phyloP scores from a whole-genome alignment of 2,329 filamentous ascomycete genomes.

The Fusarium scirpi region DNA sequence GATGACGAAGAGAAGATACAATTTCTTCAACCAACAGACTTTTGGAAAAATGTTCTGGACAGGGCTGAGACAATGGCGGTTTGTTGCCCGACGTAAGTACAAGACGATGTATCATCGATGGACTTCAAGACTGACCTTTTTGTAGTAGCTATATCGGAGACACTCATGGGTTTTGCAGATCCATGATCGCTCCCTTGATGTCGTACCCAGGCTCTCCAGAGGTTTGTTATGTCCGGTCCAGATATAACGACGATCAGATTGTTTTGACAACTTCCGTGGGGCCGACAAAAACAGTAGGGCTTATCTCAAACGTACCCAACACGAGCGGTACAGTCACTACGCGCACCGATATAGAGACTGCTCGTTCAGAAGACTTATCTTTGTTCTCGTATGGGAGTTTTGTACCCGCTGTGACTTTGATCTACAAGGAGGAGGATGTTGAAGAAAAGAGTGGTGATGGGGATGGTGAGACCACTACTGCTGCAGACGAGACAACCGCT shows the following conservation, averaged over 20 bases:
- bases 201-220: no score
- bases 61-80: not conserved
- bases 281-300: no score
- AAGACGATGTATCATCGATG: rapidly evolving
- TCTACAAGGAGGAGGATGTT: not conserved
- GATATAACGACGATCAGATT: not conserved
- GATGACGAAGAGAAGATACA: no score
- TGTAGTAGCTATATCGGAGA: not conserved
- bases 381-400: not conserved
- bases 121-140: not conserved
- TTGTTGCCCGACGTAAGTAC: slow-evolving; percentile 7
- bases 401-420: slow-evolving; percentile 1
- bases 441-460: not conserved
- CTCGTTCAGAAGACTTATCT: rapidly evolving
- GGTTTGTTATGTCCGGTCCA: no score
- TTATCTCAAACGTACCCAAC: no score
- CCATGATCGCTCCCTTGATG: not conserved
- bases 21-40: not conserved
- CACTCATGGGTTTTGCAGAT: not conserved
- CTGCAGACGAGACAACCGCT: not conserved
- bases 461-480: not conserved
- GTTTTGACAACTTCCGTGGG: no score
- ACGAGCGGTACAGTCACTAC: no score
- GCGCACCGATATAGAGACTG: no score
- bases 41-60: not conserved